phyloP scores from a whole-genome alignment of 176 grass and related monocot species.

The Oryza officinalis region DNA sequence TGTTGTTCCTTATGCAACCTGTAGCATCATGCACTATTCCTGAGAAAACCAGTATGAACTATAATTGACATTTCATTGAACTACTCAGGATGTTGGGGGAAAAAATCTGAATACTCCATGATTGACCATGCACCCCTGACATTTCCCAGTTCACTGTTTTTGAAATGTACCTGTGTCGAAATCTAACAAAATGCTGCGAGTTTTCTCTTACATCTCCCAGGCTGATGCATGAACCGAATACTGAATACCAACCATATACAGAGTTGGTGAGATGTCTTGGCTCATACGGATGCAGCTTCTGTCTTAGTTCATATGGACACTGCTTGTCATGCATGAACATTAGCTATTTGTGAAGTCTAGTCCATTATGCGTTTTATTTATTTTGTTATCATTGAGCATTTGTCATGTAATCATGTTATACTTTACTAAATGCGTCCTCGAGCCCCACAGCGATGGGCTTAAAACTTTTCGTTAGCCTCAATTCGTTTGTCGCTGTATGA shows the following conservation, averaged over 20 bases:
- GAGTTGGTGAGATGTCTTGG: conserved; percentile 36
- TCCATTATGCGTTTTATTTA: conserved; percentile 4
- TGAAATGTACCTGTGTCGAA: not conserved
- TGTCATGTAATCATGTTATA: not conserved
- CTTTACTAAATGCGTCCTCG: conserved; percentile 1
- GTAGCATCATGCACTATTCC: not conserved
- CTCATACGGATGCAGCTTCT: not conserved
- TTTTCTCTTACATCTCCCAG: not conserved
- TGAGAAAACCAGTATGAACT: not conserved
- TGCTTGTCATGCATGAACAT: conserved; percentile 12
- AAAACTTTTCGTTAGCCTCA: not conserved
- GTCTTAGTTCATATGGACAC: conserved; percentile 29
- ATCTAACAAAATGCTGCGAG: not conserved
- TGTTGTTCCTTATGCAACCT: not conserved
- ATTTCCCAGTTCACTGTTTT: not conserved
- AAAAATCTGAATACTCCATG: not conserved
- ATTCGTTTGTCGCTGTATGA: not conserved
- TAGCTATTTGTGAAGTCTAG: not conserved
- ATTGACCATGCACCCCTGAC: not conserved
- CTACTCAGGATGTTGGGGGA: not conserved
- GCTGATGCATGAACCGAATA: conserved; percentile 29
- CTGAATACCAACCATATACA: conserved; percentile 2
- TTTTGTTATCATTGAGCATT: conserved; percentile 31
- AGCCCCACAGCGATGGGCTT: conserved; percentile 7
- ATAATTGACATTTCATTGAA: not conserved